phyloP scores from a whole-genome alignment of 768 basidiomycete genomes.

The Mycena rosella region DNA sequence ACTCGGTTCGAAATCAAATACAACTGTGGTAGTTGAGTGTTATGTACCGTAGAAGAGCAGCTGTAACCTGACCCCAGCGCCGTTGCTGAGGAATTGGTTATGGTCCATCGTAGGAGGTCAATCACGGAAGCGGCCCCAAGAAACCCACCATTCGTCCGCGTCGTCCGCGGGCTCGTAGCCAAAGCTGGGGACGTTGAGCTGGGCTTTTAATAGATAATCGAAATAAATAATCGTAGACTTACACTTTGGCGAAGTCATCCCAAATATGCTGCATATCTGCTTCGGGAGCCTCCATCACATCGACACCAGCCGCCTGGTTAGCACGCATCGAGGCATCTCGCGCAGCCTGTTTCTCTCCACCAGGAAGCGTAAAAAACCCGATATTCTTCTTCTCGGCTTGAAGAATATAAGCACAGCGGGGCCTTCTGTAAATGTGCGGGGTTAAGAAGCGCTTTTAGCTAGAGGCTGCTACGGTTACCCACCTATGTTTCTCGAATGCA shows the following conservation, averaged over 20 bases:
- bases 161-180: constrained; percentile 14
- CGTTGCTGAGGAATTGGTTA: too few species aligned
- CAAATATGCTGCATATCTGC: not conserved
- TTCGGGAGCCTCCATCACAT: constrained; percentile 3
- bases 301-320: not conserved
- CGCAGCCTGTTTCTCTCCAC: not conserved
- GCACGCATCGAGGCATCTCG: constrained; percentile 12
- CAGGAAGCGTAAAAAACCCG: constrained; percentile 10
- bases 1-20: too few species aligned
- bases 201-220: too few species aligned
- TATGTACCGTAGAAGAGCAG: too few species aligned
- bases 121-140: constrained; percentile 12
- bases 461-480: too few species aligned
- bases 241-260: not conserved
- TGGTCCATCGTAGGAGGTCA: too few species aligned
- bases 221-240: not conserved
- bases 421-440: constrained; percentile 3
- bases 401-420: constrained; percentile 5
- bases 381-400: constrained; percentile 10
- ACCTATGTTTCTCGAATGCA: constrained; percentile 28
- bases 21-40: too few species aligned
- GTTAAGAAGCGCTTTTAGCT: too few species aligned
- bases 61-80: too few species aligned
- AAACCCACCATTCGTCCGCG: constrained; percentile 25
- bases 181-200: constrained; percentile 12